phyloP scores from a whole-genome alignment of 2,329 filamentous ascomycete genomes.

The Purpureocillium lavendulum region DNA sequence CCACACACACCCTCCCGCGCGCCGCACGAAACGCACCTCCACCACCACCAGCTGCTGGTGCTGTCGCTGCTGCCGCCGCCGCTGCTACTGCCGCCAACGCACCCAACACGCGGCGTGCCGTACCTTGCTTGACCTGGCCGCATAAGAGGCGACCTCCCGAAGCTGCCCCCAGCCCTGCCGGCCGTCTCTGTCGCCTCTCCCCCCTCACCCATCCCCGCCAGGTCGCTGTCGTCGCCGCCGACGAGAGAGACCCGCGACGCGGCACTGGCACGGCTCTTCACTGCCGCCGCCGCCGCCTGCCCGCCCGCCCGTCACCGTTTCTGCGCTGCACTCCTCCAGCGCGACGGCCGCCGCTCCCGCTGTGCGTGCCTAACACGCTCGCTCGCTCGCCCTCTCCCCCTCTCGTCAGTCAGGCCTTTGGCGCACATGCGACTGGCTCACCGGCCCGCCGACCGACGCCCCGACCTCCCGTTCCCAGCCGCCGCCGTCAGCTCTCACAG shows the following conservation, averaged over 20 bases:
- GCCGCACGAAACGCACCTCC: no score
- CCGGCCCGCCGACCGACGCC: constrained; percentile 1
- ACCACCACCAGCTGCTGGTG: no score
- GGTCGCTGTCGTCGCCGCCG: background rate
- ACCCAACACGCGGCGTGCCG: background rate
- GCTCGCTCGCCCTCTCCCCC: constrained; percentile 1
- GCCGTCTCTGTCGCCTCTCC: background rate
- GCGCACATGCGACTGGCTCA: constrained; percentile 6
- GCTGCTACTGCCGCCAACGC: no score
- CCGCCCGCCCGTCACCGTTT: background rate
- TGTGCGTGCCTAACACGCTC: background rate
- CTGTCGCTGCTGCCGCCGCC: no score
- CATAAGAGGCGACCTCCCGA: constrained; percentile 20
- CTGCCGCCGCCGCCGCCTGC: constrained; percentile 1
- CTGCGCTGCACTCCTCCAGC: background rate
- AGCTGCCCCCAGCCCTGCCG: background rate
- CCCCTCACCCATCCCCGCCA: background rate
- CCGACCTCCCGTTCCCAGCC: no score
- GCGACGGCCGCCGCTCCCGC: background rate
- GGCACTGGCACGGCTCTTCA: constrained; percentile 1
- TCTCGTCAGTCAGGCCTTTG: constrained; percentile 3
- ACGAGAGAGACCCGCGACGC: background rate
- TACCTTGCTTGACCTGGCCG: constrained; percentile 14
- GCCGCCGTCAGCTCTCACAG: no score
- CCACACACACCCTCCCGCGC: no score